Evolutionary conservation across 768 basidiomycete species (phyloP).

Genomic region (Tricholoma saponaceum): DNA sequence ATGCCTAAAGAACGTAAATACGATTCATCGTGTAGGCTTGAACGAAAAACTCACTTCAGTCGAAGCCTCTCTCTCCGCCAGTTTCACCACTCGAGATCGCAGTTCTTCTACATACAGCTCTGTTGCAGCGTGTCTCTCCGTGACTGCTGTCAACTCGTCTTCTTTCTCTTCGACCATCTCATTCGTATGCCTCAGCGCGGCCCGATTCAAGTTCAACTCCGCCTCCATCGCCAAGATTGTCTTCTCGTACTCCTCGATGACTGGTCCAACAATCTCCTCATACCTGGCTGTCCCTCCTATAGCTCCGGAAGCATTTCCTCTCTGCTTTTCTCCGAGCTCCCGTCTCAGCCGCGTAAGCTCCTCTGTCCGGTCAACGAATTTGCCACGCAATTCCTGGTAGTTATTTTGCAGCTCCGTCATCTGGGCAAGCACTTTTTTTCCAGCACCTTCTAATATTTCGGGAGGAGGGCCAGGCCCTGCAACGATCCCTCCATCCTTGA

Average conservation of each 20-base stretch:
- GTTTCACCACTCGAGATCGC: slow-evolving; percentile 69
- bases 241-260: slow-evolving; percentile 99
- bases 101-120: slow-evolving; percentile 89
- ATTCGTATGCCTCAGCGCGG: slow-evolving; percentile 86
- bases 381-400: slow-evolving; percentile 78
- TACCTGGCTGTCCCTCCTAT: slow-evolving; percentile 72
- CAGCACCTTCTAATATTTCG: slow-evolving; percentile 53
- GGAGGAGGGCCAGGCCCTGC: slow-evolving; percentile 26
- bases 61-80: slow-evolving; percentile 84
- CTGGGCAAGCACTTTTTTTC: slow-evolving; percentile 74
- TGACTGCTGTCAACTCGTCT: slow-evolving; percentile 62
- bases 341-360: slow-evolving; percentile 78
- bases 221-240: slow-evolving; percentile 94
- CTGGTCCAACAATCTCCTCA: slow-evolving; percentile 93
- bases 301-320: slow-evolving; percentile 53
- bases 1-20: slow-evolving; percentile 52
- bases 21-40: background rate
- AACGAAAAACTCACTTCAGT: slow-evolving; percentile 65
- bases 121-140: slow-evolving; percentile 69
- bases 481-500: slow-evolving; percentile 63
- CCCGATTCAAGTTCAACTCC: slow-evolving; percentile 82
- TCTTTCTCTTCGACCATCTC: slow-evolving; percentile 93
- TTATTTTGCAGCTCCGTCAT: slow-evolving; percentile 83
- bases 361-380: slow-evolving; percentile 85
- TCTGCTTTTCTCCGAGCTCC: slow-evolving; percentile 74